A percentile compares a stretch with the other conserved stretches of the same genome.
phyloP scores from a whole-genome alignment of 345 rosid species.

The Gossypium raimondii region DNA sequence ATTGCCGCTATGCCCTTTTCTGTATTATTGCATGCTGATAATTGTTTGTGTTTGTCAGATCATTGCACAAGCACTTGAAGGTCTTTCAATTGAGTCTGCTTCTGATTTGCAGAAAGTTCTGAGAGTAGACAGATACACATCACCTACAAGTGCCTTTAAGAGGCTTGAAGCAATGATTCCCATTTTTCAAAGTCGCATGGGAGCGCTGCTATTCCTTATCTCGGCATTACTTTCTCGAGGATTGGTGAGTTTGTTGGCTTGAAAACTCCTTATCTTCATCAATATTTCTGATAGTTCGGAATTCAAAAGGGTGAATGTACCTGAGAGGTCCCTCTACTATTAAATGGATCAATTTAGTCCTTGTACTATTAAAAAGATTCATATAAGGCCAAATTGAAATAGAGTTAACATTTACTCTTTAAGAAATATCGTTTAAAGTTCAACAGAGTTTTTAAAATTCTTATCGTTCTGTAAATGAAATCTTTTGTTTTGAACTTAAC shows the following conservation, averaged over 20 bases:
- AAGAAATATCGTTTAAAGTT: no score
- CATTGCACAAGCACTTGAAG: constrained; percentile 52
- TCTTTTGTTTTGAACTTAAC: no score
- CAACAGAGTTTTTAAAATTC: no score
- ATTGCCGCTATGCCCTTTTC: background rate
- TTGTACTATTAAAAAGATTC: no score
- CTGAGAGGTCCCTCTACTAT: no score
- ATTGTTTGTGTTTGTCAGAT: constrained; percentile 32
- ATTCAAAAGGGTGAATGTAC: no score
- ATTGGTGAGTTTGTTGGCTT: constrained; percentile 64
- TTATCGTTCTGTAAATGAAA: no score
- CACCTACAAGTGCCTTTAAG: constrained; percentile 46
- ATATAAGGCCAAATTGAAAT: no score
- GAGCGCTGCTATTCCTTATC: constrained; percentile 86
- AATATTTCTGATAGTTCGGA: background rate
- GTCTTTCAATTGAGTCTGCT: constrained; percentile 71
- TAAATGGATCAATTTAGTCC: no score
- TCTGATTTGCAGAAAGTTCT: constrained; percentile 71
- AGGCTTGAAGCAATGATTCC: constrained; percentile 60
- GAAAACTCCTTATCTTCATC: background rate
- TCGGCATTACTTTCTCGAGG: constrained; percentile 94
- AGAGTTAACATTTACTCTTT: no score
- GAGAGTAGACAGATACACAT: constrained; percentile 54
- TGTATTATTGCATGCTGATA: constrained; percentile 8
- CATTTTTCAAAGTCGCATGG: constrained; percentile 87